Evolutionary conservation across 1,139 yeast genomes (phyloP).

Genomic region (Saccharomyces hybrid): DNA sequence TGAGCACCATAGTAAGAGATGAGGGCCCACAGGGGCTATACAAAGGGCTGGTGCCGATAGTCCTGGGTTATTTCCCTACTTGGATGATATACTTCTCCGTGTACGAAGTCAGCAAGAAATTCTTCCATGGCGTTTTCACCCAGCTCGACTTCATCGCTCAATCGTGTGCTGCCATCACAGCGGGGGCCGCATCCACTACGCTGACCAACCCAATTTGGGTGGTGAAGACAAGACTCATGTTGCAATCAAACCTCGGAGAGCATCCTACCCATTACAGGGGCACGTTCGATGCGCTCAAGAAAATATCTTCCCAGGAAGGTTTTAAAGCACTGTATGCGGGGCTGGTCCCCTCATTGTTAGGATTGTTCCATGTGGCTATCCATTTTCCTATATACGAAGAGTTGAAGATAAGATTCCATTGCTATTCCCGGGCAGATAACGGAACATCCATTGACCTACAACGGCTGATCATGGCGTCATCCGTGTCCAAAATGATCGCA

Average conservation of each 20-base stretch:
- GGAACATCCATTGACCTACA: constrained; percentile 26
- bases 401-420: constrained; percentile 47
- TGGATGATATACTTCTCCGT: constrained; percentile 95
- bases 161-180: constrained; percentile 75
- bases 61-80: constrained; percentile 90
- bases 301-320: constrained; percentile 78
- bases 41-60: constrained; percentile 82
- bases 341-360: constrained; percentile 80
- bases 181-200: constrained; percentile 80
- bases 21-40: constrained; percentile 83
- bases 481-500: constrained; percentile 82
- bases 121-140: constrained; percentile 36
- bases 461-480: constrained; percentile 63
- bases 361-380: constrained; percentile 87
- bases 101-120: constrained; percentile 66
- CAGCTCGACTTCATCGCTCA: constrained; percentile 50
- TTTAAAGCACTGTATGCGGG: constrained; percentile 81
- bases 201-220: constrained; percentile 75
- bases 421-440: constrained; percentile 10
- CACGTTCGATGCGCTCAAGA: constrained; percentile 72
- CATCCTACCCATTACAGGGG: constrained; percentile 51
- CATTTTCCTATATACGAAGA: constrained; percentile 95
- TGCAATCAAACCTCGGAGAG: constrained; percentile 45
- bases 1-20: constrained; percentile 54
- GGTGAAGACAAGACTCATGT: constrained; percentile 78